Base-by-base conservation (phyloP, 75 land plant genomes). In the Adiantum capillusveneris region DNA sequence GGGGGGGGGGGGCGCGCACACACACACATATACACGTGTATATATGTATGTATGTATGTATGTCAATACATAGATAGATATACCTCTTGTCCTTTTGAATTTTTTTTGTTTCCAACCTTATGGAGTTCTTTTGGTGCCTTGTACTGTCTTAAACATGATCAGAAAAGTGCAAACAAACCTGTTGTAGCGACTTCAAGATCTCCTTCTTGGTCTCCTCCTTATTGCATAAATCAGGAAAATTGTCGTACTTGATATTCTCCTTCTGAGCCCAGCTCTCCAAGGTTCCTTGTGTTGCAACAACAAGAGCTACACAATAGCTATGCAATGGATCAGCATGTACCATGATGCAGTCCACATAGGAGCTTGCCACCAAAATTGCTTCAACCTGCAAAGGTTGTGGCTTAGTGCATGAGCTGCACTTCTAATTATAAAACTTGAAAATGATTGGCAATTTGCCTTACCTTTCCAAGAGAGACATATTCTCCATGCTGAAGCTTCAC, bases 401-500 rank as follows among this genome's bases (percentile, higher is more conserved):
- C 17, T 3, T 9, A 9, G 14, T 14, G 14, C 14, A 9, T 41
- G 43, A 14, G 43, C 14, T 9, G 9, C 43, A 9, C 14, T 41
- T 9, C 12, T 14, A 9, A 9, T 41, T 41, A 41, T 41, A 9
- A 9, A 41, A 41, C 9, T 41, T 41, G 9, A 9, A 9, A 41
- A 14, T 41, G 9, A 41, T 41, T 41, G 14, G 14, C 9, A 41
- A 9, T 41, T 41, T 41, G 9, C 43, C 2, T n/a, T 67, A 88
- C 98, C 98, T 93, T 93, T 36, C 98, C 98, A 24, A 93, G 84
- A 7, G 98, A 83, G 9, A 93, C 74, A 67, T 88, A 88, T 60
- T 93, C 98, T 43, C 98, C 98, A 77, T 80, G 93, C 54, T 93
- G 98, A 65, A 93, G 94, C 63, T 88, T 93, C 28, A 93, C 85